Conservation (phyloP, 164 flowering plant genomes). For the Stephania japonica region DNA sequence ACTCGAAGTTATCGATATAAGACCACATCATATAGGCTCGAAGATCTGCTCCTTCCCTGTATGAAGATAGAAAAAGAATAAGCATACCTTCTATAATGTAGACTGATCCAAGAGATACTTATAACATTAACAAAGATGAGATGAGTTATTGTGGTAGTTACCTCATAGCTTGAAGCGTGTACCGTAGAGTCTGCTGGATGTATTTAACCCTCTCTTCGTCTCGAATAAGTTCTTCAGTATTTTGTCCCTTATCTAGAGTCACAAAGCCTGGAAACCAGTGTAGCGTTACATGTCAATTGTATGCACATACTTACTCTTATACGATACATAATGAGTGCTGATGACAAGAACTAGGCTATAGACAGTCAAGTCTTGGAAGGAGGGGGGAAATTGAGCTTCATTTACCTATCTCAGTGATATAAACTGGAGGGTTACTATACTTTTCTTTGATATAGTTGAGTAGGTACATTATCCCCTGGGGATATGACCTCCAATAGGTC, state of each 20-base stretch:
- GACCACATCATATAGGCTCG: conserved; percentile 14
- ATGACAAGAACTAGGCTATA: not conserved
- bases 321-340: too few relatives aligned
- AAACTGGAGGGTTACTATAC: conserved; percentile 23
- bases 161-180: conserved; percentile 24
- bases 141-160: conserved; percentile 2
- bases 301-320: too few relatives aligned
- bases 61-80: not conserved
- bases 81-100: not conserved
- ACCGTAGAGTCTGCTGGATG: conserved; percentile 15
- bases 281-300: too few relatives aligned
- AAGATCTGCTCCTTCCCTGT: conserved; percentile 14
- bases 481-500: conserved; percentile 22
- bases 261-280: conserved; percentile 19
- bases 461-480: conserved; percentile 20
- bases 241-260: conserved; percentile 19
- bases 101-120: not conserved
- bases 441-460: conserved; percentile 19
- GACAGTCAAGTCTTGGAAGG: not conserved
- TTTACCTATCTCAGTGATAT: conserved; percentile 26
- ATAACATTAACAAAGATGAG: not conserved
- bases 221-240: conserved; percentile 13
- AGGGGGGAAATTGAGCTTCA: not conserved
- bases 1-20: conserved; percentile 18
- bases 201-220: conserved; percentile 21